Base-by-base conservation (phyloP, 2,329 filamentous ascomycete genomes). In the Nemania sp. region DNA sequence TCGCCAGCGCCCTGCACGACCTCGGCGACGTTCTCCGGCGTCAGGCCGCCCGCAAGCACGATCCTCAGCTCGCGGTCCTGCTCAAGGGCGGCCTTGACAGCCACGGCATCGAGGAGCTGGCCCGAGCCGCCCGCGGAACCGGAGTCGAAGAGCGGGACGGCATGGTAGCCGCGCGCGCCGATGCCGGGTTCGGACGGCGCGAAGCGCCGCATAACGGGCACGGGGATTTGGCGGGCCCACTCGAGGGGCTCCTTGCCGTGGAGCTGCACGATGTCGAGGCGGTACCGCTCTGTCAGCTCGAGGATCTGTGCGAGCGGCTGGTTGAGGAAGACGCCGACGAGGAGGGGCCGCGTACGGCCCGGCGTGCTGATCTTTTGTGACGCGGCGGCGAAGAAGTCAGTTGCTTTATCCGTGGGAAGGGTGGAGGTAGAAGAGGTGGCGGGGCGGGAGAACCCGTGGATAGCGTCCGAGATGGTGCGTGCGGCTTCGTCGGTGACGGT, bases 241-340 rank as follows among this genome's bases (percentile, higher is more conserved):
- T 99, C 96, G 3, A 98, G 76, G 2, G 96, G 95, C 78, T 99
- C 97, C 54, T 91, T 87, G 8, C 96, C 97, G 77, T 99, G 96
- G 1, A 99, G 87, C 78, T 99, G 96, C 6, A 99, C 93, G 61
- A 97, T 83, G 77, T 99, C 96, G 51, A 99, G 87, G 53, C 87
- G 85, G 72, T 97, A 89, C 13, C 89, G 84, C 71, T 88, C 88
- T 74, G 97, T 92, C 78, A 95, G 89, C 70, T 90, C 87, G 58
- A 98, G 84, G 6, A 99, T 86, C 73, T 97, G 93, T 41, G 89
- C 87, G 10, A 99, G 84, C 0, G 95, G 89, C 77, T 98, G 95
- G 78, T 98, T 92, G 75, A 93, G 91, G 83, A 99, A 99, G 1
- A 99, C 95, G 64, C 96, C 96, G 5, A 97, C 96, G 0, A 99